These are phyloP conservation scores for Fusarium goolgardi DNA, from an alignment of 2,329 filamentous ascomycete genomes.

Conservation along the genomic window DNA sequence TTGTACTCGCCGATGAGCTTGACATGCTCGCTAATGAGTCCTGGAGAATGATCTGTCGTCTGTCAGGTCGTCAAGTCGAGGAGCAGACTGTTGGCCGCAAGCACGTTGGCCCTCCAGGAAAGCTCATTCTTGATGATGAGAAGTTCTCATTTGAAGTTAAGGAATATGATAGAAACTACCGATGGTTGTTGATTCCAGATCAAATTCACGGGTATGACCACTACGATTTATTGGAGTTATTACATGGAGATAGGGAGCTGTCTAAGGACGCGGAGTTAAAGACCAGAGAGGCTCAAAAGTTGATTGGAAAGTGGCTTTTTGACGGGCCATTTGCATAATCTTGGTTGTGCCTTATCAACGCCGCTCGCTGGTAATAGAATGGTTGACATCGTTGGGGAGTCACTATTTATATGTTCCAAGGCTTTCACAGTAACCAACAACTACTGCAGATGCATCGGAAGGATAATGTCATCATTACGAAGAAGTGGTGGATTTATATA, in stretches of 20 bases:
- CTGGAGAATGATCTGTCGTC: conserved; percentile 21
- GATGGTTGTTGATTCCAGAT: conserved; percentile 30
- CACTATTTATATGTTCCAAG: not conserved
- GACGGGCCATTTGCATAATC: conserved; percentile 46
- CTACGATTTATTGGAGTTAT: not conserved
- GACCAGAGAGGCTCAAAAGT: conserved; percentile 13
- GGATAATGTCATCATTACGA: rapidly evolving
- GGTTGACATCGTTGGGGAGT: too few relatives aligned
- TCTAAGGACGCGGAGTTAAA: conserved; percentile 18
- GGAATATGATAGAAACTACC: conserved; percentile 1
- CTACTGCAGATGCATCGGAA: not conserved
- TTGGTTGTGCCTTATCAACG: too few relatives aligned
- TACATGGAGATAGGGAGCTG: conserved; percentile 18
- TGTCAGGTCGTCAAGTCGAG: not conserved
- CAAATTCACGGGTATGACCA: conserved; percentile 32
- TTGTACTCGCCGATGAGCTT: conserved; percentile 20
- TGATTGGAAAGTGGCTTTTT: conserved; percentile 28
- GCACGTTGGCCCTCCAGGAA: not conserved
- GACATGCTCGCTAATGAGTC: conserved; percentile 24
- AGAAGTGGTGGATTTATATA: not conserved
- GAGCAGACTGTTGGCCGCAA: conserved; percentile 10
- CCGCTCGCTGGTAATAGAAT: too few relatives aligned
- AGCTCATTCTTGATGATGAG: conserved; percentile 26
- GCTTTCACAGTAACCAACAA: not conserved
- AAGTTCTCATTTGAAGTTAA: conserved; percentile 19